These are phyloP conservation scores for Stagonosporopsis rhizophila DNA, from an alignment of 2,329 filamentous ascomycete genomes.

Conservation along the genomic window DNA sequence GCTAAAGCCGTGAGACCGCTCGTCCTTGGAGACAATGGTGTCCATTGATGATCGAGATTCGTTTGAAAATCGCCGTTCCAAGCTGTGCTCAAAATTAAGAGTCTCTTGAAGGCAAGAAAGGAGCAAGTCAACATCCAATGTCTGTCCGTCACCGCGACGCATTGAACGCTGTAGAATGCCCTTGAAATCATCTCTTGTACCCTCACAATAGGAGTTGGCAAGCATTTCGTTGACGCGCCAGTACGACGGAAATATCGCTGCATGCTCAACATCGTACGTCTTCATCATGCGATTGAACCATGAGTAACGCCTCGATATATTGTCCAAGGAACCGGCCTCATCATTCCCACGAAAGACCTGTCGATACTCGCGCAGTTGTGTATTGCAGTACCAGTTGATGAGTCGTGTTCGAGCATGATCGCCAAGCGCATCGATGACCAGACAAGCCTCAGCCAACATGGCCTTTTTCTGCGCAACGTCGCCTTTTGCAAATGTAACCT, in stretches of 20 bases:
- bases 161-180: slow-evolving; percentile 88
- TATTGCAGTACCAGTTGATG: slow-evolving; percentile 98
- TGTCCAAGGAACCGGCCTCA: slow-evolving; percentile 93
- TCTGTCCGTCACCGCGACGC: slow-evolving; percentile 76
- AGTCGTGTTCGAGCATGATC: slow-evolving; percentile 83
- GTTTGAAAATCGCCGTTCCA: slow-evolving; percentile 82
- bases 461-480: slow-evolving; percentile 75
- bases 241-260: slow-evolving; percentile 80
- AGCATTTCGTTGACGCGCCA: slow-evolving; percentile 93
- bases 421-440: slow-evolving; percentile 93
- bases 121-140: slow-evolving; percentile 87
- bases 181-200: slow-evolving; percentile 94
- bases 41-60: slow-evolving; percentile 83
- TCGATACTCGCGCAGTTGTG: slow-evolving; percentile 91
- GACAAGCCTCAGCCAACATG: slow-evolving; percentile 83
- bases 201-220: slow-evolving; percentile 92
- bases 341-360: slow-evolving; percentile 96
- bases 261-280: slow-evolving; percentile 93
- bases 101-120: slow-evolving; percentile 93
- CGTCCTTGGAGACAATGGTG: slow-evolving; percentile 81
- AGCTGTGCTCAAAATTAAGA: slow-evolving; percentile 90
- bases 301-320: slow-evolving; percentile 91
- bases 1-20: slow-evolving; percentile 78
- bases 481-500: slow-evolving; percentile 88
- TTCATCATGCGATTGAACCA: slow-evolving; percentile 98